Evolutionary conservation across 441 rosid genomes (phyloP).

Genomic region (Capsella rubella): DNA sequence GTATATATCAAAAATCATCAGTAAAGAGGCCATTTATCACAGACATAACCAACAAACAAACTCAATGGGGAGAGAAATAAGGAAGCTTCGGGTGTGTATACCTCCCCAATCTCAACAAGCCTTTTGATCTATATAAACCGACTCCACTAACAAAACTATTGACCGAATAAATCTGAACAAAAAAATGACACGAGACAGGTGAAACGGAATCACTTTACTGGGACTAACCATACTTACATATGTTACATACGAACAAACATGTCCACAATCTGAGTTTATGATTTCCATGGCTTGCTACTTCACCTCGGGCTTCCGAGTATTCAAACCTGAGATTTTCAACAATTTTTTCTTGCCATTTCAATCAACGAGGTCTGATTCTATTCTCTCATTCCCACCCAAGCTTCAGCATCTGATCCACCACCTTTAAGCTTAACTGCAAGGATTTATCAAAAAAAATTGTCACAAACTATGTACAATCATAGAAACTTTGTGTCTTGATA

Average conservation of each 20-base stretch:
- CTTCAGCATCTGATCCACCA: slow-evolving; percentile 97
- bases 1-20: neutral
- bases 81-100: slow-evolving; percentile 38
- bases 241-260: slow-evolving; percentile 42
- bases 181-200: slow-evolving; percentile 18
- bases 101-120: slow-evolving; percentile 45
- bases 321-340: slow-evolving; percentile 9
- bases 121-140: slow-evolving; percentile 20
- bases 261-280: slow-evolving; percentile 22
- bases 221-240: slow-evolving; percentile 40
- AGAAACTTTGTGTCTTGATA: neutral
- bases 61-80: neutral
- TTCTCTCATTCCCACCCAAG: slow-evolving; percentile 94
- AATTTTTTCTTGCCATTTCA: slow-evolving; percentile 24
- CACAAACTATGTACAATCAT: slow-evolving; percentile 1
- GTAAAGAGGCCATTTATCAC: slow-evolving; percentile 26
- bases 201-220: slow-evolving; percentile 10
- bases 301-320: slow-evolving; percentile 2
- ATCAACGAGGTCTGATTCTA: slow-evolving; percentile 67
- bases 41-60: slow-evolving; percentile 6
- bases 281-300: slow-evolving; percentile 14
- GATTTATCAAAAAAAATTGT: neutral
- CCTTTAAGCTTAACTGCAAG: slow-evolving; percentile 92
- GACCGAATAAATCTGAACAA: slow-evolving; percentile 22
- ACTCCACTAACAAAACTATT: slow-evolving; percentile 36